Evolutionary conservation across 202 grass and related monocot genomes (phyloP), one percentile per base, ranked within the genome.

Genomic region (Musa balbisiana): DNA sequence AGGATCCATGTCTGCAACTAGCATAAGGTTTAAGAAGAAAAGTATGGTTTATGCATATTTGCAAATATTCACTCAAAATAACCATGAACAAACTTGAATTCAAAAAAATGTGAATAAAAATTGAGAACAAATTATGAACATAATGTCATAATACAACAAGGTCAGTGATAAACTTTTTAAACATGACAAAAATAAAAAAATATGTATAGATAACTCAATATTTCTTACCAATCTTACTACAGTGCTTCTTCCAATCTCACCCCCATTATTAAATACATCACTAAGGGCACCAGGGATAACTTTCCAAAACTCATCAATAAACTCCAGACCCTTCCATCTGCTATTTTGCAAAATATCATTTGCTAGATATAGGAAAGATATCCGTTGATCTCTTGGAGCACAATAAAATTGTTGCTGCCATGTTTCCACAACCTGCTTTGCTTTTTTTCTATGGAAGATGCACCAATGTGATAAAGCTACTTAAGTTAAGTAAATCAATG

Each of bases 321-420:
- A 99, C 67, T 90, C 89, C 15, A 79, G 76, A 43, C 87, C 87
- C 52, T 92, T 92, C 64, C 85, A 84, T 73, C 87, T 84, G 72
- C 95, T 99, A 73, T 94, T 99, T 77, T 99, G 95, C 71, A 96
- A 78, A 84, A 96, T 94, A 87, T 98, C 95, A 85, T 98, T 98
- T 77, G 95, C 95, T 69, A 94, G 74, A 79, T 92, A 98, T 14
- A 99, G 82, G 75, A 99, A 92, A 83, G 85, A 84, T 80, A 99
- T 70, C 55, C 84, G 84, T 76, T 84, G 88, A 24, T 99, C 95
- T 50, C 52, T 55, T 77, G 81, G 82, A 76, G 91, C 83, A 73
- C 81, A 83, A 64, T 70, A 87, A 82, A 99, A 99, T 64, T 99
- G 88, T 14, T 8, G 69, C 51, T 80, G 51, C 95, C 94, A 97